These are phyloP conservation scores for Suillus paluster DNA, from an alignment of 768 basidiomycete species.

Conservation along the genomic window DNA sequence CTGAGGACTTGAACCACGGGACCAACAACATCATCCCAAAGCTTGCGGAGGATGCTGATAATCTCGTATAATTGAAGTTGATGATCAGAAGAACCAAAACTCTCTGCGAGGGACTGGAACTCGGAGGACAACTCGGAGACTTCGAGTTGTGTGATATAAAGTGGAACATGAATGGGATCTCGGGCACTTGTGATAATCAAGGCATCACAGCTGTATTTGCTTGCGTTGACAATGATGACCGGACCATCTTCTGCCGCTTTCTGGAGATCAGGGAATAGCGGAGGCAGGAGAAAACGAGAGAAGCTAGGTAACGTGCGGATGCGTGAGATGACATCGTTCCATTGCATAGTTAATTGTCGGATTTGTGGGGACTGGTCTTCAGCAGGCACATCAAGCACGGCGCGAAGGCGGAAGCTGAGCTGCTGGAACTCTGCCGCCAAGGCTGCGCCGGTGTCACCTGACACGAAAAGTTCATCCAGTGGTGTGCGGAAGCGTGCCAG, in stretches of 20 bases:
- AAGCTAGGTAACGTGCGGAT: constrained; percentile 16
- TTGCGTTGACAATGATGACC: no score
- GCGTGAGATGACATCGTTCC: constrained; percentile 11
- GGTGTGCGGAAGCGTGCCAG: background rate
- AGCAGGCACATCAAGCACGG: background rate
- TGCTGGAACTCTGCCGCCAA: constrained; percentile 13
- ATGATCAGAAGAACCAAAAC: no score
- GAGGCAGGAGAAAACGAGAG: constrained; percentile 18
- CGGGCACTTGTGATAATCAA: constrained; percentile 5
- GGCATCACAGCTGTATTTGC: constrained; percentile 17
- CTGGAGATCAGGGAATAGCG: no score
- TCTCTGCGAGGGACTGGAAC: no score
- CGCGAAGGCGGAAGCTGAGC: constrained; percentile 11
- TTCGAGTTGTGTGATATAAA: constrained; percentile 2
- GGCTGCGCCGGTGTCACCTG: background rate
- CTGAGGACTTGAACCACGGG: constrained; percentile 1
- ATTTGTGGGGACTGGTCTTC: background rate
- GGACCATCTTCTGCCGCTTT: no score
- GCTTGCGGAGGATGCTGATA: no score
- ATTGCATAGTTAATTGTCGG: constrained; percentile 5
- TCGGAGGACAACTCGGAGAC: no score
- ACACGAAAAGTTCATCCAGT: background rate
- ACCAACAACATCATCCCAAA: background rate
- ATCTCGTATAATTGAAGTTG: no score
- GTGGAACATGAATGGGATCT: background rate